These are phyloP conservation scores for Astrothelium macrocarpum DNA, from an alignment of 495 filamentous ascomycete genomes.

Conservation along the genomic window DNA sequence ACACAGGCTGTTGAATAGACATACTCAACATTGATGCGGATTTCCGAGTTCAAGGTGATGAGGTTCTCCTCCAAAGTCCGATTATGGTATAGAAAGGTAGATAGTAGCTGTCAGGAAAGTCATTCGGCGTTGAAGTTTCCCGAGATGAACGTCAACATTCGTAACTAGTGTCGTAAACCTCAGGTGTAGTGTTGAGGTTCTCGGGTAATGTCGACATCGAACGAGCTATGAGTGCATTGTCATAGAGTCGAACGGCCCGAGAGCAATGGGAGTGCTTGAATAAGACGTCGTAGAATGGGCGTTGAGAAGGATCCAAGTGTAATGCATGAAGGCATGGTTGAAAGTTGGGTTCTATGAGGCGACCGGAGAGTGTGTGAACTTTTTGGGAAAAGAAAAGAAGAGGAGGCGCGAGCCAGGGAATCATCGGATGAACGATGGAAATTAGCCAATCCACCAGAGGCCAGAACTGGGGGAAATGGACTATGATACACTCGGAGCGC, in stretches of 20 bases:
- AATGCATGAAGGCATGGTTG: no score
- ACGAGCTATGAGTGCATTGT: constrained; percentile 4
- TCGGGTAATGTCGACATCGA: background rate
- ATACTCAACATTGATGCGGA: no score
- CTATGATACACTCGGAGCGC: background rate
- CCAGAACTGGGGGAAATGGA: background rate
- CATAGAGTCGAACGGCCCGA: background rate
- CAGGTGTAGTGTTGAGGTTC: background rate
- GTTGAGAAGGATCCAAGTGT: no score
- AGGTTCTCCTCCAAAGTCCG: background rate
- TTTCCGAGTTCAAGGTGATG: background rate
- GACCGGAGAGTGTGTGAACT: background rate
- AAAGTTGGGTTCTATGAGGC: background rate
- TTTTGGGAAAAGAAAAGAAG: background rate
- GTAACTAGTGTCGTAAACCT: background rate
- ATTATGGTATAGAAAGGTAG: background rate
- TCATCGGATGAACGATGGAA: background rate
- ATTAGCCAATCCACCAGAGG: constrained; percentile 1
- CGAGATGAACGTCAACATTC: background rate
- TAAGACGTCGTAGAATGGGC: background rate
- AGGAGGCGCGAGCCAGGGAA: background rate
- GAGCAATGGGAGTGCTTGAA: background rate
- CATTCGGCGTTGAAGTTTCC: background rate
- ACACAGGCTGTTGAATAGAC: background rate
- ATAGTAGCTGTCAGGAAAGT: no score